Conservation (phyloP, 1,284 basidiomycete genomes). For the Trichosporon sp. region DNA sequence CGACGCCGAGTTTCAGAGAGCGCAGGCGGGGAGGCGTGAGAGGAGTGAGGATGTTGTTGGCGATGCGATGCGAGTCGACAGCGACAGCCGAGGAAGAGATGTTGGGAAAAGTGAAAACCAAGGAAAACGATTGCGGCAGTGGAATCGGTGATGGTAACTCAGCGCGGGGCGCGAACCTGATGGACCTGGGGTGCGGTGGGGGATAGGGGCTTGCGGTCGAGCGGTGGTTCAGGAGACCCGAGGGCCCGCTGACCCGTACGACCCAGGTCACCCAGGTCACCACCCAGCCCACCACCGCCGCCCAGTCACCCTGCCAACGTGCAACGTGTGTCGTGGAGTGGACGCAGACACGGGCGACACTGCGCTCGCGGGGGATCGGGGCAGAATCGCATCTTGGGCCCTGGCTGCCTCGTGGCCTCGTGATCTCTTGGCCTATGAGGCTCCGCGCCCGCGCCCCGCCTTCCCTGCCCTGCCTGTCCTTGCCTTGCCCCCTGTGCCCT, state of each 20-base stretch:
- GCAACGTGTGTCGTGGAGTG: constrained; percentile 11
- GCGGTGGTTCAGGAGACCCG: not conserved
- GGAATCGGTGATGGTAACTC: constrained; percentile 8
- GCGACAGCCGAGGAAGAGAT: not conserved
- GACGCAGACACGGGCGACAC: not conserved
- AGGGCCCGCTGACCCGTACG: not conserved
- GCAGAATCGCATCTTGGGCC: not conserved
- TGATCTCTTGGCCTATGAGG: constrained; percentile 10
- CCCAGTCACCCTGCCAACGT: constrained; percentile 9
- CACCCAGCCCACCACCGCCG: too few relatives aligned
- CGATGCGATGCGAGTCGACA: not conserved
- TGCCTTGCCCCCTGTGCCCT: too few relatives aligned
- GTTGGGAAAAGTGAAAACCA: constrained; percentile 5
- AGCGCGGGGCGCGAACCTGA: constrained; percentile 16
- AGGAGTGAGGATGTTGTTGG: not conserved
- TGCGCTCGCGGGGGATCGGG: constrained; percentile 3
- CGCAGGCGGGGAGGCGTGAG: too few relatives aligned
- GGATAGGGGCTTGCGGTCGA: not conserved
- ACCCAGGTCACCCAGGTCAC: not conserved
- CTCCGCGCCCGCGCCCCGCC: not conserved
- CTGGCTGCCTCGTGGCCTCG: constrained; percentile 10
- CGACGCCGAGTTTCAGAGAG: not conserved
- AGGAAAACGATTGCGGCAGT: constrained; percentile 15
- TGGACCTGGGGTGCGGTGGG: constrained; percentile 12
- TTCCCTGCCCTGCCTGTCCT: not conserved